Evolutionary conservation across 75 land plant species (phyloP).

Genomic region (Isoetes taiwanensis): DNA sequence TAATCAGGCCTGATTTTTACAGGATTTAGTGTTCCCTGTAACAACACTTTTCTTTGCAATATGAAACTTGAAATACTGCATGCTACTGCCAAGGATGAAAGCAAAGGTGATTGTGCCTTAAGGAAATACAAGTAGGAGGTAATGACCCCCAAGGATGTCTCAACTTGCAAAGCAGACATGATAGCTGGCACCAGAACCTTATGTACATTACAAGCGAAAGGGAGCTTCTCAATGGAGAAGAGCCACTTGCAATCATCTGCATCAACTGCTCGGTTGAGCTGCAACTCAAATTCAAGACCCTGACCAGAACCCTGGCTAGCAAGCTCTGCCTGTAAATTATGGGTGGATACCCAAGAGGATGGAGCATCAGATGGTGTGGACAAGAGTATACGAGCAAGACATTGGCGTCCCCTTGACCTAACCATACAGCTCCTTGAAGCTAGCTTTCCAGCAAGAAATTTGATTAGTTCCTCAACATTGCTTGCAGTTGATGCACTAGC

Average conservation of each 20-base stretch:
- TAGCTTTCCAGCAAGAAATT: conserved; percentile 18
- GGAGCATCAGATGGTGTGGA: background rate
- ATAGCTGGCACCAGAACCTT: conserved; percentile 20
- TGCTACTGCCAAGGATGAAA: conserved; percentile 16
- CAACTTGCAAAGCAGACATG: conserved; percentile 12
- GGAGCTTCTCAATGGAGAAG: conserved; percentile 6
- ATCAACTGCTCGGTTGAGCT: too few relatives aligned
- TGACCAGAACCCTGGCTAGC: background rate
- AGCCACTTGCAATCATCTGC: conserved; percentile 19
- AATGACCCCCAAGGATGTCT: conserved; percentile 25
- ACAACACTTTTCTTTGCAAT: conserved; percentile 16
- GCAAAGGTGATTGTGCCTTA: conserved; percentile 17
- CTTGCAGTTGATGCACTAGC: background rate
- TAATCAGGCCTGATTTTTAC: too few relatives aligned
- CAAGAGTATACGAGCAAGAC: conserved; percentile 14
- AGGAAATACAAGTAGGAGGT: conserved; percentile 17
- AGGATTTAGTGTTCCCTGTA: too few relatives aligned
- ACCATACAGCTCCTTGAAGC: conserved; percentile 13
- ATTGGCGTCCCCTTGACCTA: conserved; percentile 19
- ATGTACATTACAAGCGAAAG: conserved; percentile 8
- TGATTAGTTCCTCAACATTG: conserved; percentile 10
- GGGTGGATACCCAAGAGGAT: background rate
- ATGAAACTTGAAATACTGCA: conserved; percentile 19
- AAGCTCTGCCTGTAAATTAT: conserved; percentile 11
- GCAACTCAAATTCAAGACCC: too few relatives aligned